These are phyloP conservation scores for Solanum chiquidenum DNA, from an alignment of 257 asterid genomes.

Conservation along the genomic window DNA sequence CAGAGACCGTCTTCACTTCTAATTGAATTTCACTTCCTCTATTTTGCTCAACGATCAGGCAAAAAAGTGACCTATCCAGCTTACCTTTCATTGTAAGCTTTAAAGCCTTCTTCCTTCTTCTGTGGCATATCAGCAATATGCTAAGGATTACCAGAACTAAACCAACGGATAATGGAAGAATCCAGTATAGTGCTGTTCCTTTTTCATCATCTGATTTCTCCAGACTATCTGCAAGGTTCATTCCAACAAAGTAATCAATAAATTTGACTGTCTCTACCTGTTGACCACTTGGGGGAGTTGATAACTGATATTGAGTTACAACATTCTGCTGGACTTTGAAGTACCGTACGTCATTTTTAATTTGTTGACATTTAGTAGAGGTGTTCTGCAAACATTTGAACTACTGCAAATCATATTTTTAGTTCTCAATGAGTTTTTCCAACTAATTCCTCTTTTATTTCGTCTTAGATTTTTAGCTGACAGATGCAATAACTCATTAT, in stretches of 20 bases:
- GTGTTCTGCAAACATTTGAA: not conserved
- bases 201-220: not conserved
- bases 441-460: not conserved
- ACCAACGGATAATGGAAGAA: not conserved
- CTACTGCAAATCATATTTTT: not conserved
- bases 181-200: not conserved
- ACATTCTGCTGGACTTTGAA: not conserved
- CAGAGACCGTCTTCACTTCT: not conserved
- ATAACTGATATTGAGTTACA: not conserved
- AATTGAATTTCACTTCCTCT: not conserved
- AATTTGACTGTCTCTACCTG: not conserved
- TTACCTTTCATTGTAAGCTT: not conserved
- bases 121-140: not conserved
- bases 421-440: not conserved
- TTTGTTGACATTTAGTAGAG: not conserved
- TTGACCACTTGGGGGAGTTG: not conserved
- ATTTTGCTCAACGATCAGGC: not conserved
- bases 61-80: not conserved
- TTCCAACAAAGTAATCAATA: not conserved
- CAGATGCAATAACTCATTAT: not conserved
- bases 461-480: not conserved
- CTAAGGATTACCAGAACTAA: not conserved
- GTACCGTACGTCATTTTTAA: not conserved
- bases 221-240: not conserved
- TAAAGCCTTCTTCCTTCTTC: not conserved